Evolutionary conservation across 2,329 filamentous ascomycete species (phyloP), one percentile per base, ranked within the genome.

Genomic region (Xenosphaeropsis pyriputrescens): DNA sequence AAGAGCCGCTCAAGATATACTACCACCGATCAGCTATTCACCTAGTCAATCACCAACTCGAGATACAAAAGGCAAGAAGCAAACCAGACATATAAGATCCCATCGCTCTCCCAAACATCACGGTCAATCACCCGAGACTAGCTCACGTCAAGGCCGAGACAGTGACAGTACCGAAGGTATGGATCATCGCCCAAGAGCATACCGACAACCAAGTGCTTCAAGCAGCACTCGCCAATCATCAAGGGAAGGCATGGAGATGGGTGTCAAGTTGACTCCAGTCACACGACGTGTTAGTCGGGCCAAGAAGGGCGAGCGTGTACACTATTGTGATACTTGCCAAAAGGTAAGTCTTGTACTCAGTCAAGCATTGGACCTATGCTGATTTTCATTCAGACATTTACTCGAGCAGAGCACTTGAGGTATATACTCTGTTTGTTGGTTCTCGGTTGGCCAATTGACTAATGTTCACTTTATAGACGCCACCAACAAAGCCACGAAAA

Each of bases 361-460:
- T 30, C 32, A 26, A 26, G 3, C 8, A 26, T 9, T 9, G 12
- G 22, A 26, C 8, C 8, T 11, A 26, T 35, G 8, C 34, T 18
- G 9, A 26, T 8, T 6, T 32, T 6, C 9, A 32, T 32, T 13
- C 39, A 76, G 72, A 75, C 68, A 2, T 77, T 77, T 43, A 75
- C 72, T 11, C 61, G 73, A 49, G 73, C 72, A 19, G 72, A 77
- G 49, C 73, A 77, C 54, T 55, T 77, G 32, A 70, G 70, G 72
- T 76, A 46, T 53, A 52, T 35, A 17, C 13, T 32, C 4, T 17
- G 26, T 19, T 41, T 15, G 3, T 32, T 14, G 5, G 3, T 32
- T 15, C 8, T 17, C 3, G 12, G 13, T 15, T 14, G 5, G 9
- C n/a, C 14, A 15, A 32, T 31, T n/a, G 12, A 29, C 6, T 26